phyloP scores from a whole-genome alignment of 768 basidiomycete genomes.

The Lactifluus piperatus region DNA sequence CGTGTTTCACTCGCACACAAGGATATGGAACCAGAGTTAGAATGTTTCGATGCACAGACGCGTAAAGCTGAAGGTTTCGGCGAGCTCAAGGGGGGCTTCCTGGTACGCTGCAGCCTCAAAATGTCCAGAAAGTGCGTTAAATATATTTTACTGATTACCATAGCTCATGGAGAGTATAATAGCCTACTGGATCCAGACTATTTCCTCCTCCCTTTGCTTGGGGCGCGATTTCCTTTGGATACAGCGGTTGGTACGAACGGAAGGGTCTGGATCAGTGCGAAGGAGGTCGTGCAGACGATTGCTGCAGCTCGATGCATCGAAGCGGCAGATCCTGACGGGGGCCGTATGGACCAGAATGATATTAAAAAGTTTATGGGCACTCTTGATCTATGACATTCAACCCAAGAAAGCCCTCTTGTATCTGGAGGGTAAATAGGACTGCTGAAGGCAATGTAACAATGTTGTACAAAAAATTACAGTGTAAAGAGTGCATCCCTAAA shows the following conservation, averaged over 20 bases:
- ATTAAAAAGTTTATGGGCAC: conserved; percentile 45
- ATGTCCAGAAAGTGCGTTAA: conserved; percentile 80
- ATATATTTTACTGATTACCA: background rate
- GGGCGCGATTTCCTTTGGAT: conserved; percentile 78
- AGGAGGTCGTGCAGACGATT: conserved; percentile 65
- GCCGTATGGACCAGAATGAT: conserved; percentile 45
- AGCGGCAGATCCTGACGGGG: conserved; percentile 67
- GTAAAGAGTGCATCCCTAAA: conserved; percentile 1
- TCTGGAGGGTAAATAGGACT: background rate
- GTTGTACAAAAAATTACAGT: conserved; percentile 13
- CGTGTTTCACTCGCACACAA: conserved; percentile 90
- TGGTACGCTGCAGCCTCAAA: conserved; percentile 72
- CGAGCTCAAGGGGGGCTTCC: conserved; percentile 83
- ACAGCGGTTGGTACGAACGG: conserved; percentile 88
- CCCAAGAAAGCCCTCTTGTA: background rate
- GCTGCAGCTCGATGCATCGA: conserved; percentile 73
- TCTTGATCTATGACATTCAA: conserved; percentile 31
- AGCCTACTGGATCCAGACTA: conserved; percentile 77
- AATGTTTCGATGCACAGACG: conserved; percentile 92
- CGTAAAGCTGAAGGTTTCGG: conserved; percentile 91
- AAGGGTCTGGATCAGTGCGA: conserved; percentile 79
- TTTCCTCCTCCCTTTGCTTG: conserved; percentile 75
- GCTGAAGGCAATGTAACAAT: background rate
- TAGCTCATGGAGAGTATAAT: conserved; percentile 1
- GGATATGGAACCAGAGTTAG: conserved; percentile 97